Evolutionary conservation across 106 monocot genomes (phyloP), one percentile per base, ranked within the genome.

Genomic region (Allium fistulosum): DNA sequence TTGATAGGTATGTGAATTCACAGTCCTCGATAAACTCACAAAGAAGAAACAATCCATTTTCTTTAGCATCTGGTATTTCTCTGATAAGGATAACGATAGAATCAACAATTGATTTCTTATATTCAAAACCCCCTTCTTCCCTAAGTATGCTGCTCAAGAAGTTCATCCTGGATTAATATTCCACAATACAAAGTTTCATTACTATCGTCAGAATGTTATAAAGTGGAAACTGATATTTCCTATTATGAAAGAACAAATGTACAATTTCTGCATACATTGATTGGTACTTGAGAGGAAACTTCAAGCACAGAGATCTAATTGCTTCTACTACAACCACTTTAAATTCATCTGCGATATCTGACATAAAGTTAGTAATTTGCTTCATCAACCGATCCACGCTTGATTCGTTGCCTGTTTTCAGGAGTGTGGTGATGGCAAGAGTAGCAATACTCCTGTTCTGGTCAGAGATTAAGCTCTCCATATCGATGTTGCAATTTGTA

Each of bases 21-120:
- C 99, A 99, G 73, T 99, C 99, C 81, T 99, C 99, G 63, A 99
- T 99, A 65, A 99, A 99, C 77, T 99, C 99, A 71, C 99, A 99
- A 7, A 99, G 84, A 74, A 93, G 93, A 83, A 99, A 90, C 57
- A 99, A 69, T 17, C 99, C 99, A 76, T 73, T 87, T 85, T 99
- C 99, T 72, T 99, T 99, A 51, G 99, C 99, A 66, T 99, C 99
- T 57, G 99, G 99, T 62, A 99, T 99, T 76, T 99, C 99, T 78
- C 85, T 84, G 62, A 99, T 93, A 60, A 99, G 93, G 67, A 82
- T 90, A 16, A 99, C 85, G 50, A 99, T 99, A 15, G 99, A 99
- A 80, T 99, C 99, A 71, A 99, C 93, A 76, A 99, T 99, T 49
- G 92, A 90, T 69, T 99, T 99, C 61, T 99, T 99, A 66, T 93